Base-by-base conservation (phyloP, 768 basidiomycete genomes). In the Podaxis mareebaensis region DNA sequence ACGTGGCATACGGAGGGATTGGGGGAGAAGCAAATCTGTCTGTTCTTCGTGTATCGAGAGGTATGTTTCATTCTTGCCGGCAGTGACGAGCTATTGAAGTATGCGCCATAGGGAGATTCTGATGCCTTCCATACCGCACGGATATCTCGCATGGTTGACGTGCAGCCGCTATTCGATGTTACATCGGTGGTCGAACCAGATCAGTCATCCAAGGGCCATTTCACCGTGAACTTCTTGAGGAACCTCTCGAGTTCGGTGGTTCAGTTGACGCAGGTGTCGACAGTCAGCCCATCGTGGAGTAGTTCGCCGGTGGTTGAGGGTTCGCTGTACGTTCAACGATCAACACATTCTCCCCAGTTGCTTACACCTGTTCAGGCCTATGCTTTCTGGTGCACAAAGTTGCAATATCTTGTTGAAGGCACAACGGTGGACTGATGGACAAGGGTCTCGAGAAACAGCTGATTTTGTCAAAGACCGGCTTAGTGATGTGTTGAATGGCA, bases 201-300 rank as follows among this genome's bases (percentile, higher is more conserved):
- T 30, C 76, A 77, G 39, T 79, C 81, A 8, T 66, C 67, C 24
- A 83, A 85, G 13, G 68, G 81, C 61, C 67, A 78, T n/a, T 91
- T 85, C 70, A 70, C 79, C 6, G 58, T 91, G 28, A 78, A 82
- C 58, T 83, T 87, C 65, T 67, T 92, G 6, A 80, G 80, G 55
- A 91, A 91, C 69, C 61, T 79, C 0, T 77, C 78, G 0, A 70
- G 75, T 20, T 76, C 76, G 3, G 69, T 78, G 15, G 68, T 91
- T 36, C 68, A 72, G 15, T 66, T 95, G 17, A 79, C 78, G 3
- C 87, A 91, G 66, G 67, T 95, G 6, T 83, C 81, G 3, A 80
- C 84, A 28, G 65, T 93, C 55, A 93, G 93, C 67, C 85, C 91
- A 0, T 76, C 78, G 4, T 95, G 94, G 94, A 72, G 73, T 46